Base-by-base conservation (phyloP, 805 yeast species). In the Candida silvicultrix region DNA sequence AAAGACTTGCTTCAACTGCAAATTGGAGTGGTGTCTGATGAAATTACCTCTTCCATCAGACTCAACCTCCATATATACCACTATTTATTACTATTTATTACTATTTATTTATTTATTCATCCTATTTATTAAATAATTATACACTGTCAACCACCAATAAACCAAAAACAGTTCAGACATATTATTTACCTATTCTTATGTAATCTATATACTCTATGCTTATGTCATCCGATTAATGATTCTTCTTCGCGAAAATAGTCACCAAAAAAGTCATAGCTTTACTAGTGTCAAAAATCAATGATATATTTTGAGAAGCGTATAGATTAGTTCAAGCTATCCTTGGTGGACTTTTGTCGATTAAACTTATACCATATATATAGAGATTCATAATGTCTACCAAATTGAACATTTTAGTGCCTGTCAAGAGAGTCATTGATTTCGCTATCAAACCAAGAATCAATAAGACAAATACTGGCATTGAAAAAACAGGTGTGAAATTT, bases 401-500 rank as follows among this genome's bases (percentile, higher is more conserved):
- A 55, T 69, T 82, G 49, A 78, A 75, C 64, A 87, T 94, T 51
- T 71, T 94, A 34, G 97, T 94, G 12, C 99, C 99, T 14, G 90
- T 94, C 41, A 94, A 94, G 69, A 76, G 98, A 52, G 97, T 90
- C 44, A 84, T 94, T 58, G 99, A 94, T 68, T 85, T 86, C 46
- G 97, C 97, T 15, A 77, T 90, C 58, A 86, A 85, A 67, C 99
- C 99, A 41, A 77, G 97, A 58, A 83, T 92, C 66, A 89, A 89
- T 73, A 82, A 87, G 65, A 71, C 95, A 14, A 81, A 80, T 42
- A 83, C 89, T 11, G 96, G 94, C 6, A 59, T 68, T 20, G 96
- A 89, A 56, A 80, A 92, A 45, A 79, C 85, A 52, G 97, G 97
- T 47, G 87, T 88, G 55, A 92, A 92, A 69, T 89, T 84, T 73